These are phyloP conservation scores for Jatropha multifida DNA, from an alignment of 441 rosid genomes.

Conservation along the genomic window DNA sequence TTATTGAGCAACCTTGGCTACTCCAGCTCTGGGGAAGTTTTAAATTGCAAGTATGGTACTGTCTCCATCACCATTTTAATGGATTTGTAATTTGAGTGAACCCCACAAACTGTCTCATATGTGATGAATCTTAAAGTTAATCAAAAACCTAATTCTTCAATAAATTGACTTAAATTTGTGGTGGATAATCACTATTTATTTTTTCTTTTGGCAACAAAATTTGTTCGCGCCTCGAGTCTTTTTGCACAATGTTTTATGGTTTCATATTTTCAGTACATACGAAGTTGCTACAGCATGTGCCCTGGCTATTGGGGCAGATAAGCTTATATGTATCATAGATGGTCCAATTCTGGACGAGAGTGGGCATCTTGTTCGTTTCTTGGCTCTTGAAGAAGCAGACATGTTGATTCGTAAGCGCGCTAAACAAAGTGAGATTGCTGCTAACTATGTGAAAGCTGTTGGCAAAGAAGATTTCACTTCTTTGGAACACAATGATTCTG, in stretches of 20 bases:
- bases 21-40: slow-evolving; percentile 95
- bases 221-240: not conserved
- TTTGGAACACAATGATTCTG: slow-evolving; percentile 41
- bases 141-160: not conserved
- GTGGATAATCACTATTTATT: not conserved
- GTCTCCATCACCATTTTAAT: not conserved
- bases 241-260: slow-evolving; percentile 14
- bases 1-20: slow-evolving; percentile 86
- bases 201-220: not conserved
- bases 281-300: slow-evolving; percentile 99
- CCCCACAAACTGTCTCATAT: not conserved
- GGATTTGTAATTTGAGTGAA: not conserved
- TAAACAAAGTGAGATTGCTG: slow-evolving; percentile 90
- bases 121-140: not conserved
- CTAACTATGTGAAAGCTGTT: slow-evolving; percentile 86
- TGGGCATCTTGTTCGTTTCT: slow-evolving; percentile 77
- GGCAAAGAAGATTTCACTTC: slow-evolving; percentile 50
- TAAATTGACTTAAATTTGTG: slow-evolving; percentile 2
- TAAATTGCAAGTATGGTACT: slow-evolving; percentile 87
- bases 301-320: slow-evolving; percentile 88
- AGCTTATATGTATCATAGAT: slow-evolving; percentile 86
- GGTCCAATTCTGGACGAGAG: slow-evolving; percentile 88
- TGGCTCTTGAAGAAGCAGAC: slow-evolving; percentile 92
- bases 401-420: slow-evolving; percentile 74
- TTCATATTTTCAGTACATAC: slow-evolving; percentile 65